Percentiles rank a stretch among this genome's conserved stretches.
These are phyloP conservation scores for Arthrobotrys sphaeroides DNA, from an alignment of 2,329 filamentous ascomycete species.

Conservation along the genomic window DNA sequence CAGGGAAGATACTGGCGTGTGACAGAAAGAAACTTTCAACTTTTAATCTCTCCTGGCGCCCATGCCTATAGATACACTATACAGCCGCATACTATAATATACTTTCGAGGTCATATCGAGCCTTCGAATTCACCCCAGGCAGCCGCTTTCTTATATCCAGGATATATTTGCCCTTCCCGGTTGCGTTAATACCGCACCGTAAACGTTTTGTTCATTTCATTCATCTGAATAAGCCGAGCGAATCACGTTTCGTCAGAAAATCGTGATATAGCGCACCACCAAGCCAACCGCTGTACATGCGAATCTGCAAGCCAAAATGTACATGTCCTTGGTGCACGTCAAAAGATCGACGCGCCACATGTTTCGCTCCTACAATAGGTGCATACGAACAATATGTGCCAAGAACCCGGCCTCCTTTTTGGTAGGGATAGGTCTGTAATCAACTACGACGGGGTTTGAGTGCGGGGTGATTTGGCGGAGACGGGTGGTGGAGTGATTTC, in stretches of 20 bases:
- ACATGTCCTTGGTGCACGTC: constrained; percentile 6
- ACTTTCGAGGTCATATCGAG: background rate
- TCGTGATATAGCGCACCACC: constrained; percentile 23
- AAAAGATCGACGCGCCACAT: constrained; percentile 53
- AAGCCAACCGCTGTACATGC: constrained; percentile 23
- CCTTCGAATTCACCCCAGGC: constrained; percentile 26
- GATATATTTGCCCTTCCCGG: constrained; percentile 17
- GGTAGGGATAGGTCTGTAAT: constrained; percentile 8
- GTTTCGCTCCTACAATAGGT: constrained; percentile 23
- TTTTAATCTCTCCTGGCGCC: constrained; percentile 13
- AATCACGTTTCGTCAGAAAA: constrained; percentile 17
- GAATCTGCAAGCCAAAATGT: constrained; percentile 21
- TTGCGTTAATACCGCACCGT: constrained; percentile 45
- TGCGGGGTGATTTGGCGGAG: constrained; percentile 42
- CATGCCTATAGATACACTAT: background rate
- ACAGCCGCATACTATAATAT: background rate
- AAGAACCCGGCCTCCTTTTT: background rate
- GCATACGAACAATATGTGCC: constrained; percentile 2
- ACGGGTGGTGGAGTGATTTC: constrained; percentile 5
- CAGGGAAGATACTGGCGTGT: constrained; percentile 1
- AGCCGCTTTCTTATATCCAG: constrained; percentile 17
- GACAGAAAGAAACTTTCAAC: constrained; percentile 1
- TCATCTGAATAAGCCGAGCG: constrained; percentile 28
- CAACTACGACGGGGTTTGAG: constrained; percentile 41
- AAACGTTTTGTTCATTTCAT: constrained; percentile 1